Percentiles rank a stretch among this genome's conserved stretches.
These are phyloP conservation scores for Obba rivulosa DNA, from an alignment of 768 basidiomycete species.

Conservation along the genomic window DNA sequence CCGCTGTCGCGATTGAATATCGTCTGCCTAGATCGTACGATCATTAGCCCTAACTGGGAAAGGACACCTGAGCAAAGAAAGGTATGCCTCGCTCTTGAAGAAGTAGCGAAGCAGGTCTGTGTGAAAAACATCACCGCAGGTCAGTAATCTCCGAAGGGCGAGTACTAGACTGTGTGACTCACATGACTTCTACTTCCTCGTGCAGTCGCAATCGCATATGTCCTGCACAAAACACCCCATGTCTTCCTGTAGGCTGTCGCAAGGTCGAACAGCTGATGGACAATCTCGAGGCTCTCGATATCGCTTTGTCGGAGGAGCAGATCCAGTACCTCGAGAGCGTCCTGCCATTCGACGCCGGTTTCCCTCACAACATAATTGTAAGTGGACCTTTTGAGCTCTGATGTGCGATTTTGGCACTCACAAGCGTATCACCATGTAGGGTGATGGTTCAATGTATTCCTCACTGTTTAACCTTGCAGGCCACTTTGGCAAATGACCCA, in stretches of 20 bases:
- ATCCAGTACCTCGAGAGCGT: conserved; percentile 41
- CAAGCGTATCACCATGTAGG: too few relatives aligned
- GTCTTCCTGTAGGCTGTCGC: conserved; percentile 36
- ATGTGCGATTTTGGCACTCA: too few relatives aligned
- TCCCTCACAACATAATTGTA: conserved; percentile 31
- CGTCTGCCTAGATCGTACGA: conserved; percentile 24
- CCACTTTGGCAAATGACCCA: conserved; percentile 21
- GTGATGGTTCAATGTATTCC: conserved; percentile 4
- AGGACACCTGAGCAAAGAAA: conserved; percentile 39
- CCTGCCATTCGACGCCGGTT: conserved; percentile 42
- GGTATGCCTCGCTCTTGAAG: conserved; percentile 40
- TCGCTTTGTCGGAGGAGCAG: conserved; percentile 39
- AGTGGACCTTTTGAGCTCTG: conserved; percentile 9
- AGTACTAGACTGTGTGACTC: background rate
- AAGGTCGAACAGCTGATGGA: conserved; percentile 47
- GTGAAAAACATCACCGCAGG: conserved; percentile 42
- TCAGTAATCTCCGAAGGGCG: too few relatives aligned
- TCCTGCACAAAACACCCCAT: conserved; percentile 21
- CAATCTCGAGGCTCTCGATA: conserved; percentile 47
- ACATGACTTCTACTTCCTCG: background rate
- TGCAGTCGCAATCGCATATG: conserved; percentile 36
- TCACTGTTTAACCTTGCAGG: conserved; percentile 9
- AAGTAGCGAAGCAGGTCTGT: conserved; percentile 46
- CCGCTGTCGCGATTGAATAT: background rate
- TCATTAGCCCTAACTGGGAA: conserved; percentile 33